A percentile compares a stretch with the other conserved stretches of the same genome.
These are phyloP conservation scores for Aspergillus funiculosus DNA, from an alignment of 495 filamentous ascomycete genomes.

Conservation along the genomic window DNA sequence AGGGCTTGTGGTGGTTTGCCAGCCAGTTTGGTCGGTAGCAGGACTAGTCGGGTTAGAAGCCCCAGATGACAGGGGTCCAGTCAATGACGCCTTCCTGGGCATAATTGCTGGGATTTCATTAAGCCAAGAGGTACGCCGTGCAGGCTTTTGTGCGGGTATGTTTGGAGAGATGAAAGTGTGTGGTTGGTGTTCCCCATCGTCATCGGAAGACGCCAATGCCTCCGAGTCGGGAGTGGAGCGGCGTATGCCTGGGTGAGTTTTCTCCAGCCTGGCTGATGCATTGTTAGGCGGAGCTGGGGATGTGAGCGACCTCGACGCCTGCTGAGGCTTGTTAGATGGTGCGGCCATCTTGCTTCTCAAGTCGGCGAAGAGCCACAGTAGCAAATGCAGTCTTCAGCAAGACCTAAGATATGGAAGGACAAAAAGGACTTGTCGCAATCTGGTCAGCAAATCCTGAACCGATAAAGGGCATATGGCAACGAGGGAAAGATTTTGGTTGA, in stretches of 20 bases:
- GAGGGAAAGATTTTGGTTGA: too few relatives aligned
- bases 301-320: slow-evolving; percentile 23
- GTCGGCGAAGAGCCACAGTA: neutral
- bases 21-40: slow-evolving; percentile 61
- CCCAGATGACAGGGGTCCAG: slow-evolving; percentile 64
- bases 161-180: slow-evolving; percentile 31
- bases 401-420: too few relatives aligned
- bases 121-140: slow-evolving; percentile 50
- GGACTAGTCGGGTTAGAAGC: slow-evolving; percentile 71
- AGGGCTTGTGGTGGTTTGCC: slow-evolving; percentile 50
- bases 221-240: slow-evolving; percentile 90
- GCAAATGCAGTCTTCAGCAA: neutral
- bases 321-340: slow-evolving; percentile 22
- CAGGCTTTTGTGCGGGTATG: slow-evolving; percentile 36
- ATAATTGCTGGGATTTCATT: slow-evolving; percentile 43
- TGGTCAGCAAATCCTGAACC: too few relatives aligned
- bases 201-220: slow-evolving; percentile 86
- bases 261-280: slow-evolving; percentile 63
- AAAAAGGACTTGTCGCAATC: too few relatives aligned
- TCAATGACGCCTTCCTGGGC: slow-evolving; percentile 47
- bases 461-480: too few relatives aligned
- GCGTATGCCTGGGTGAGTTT: slow-evolving; percentile 57
- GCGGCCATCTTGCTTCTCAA: slow-evolving; percentile 30
- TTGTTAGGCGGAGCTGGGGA: slow-evolving; percentile 37
- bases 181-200: slow-evolving; percentile 59